phyloP scores from a whole-genome alignment of 2,329 filamentous ascomycete species.

The Ophidiomyces ophidiicola region DNA sequence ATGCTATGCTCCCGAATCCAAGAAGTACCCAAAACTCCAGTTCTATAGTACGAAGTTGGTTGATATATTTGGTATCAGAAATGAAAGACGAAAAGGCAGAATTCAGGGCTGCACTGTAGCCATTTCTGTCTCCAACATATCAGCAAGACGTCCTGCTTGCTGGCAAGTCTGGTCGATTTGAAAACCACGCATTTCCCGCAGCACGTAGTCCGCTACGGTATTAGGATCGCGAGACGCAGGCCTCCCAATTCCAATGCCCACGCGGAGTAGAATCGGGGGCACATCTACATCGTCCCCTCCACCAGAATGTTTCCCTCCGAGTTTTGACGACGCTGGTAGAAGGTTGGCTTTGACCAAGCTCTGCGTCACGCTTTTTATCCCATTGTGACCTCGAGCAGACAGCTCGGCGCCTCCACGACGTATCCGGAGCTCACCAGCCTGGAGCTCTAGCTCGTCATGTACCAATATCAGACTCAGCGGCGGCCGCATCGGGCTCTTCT shows the following conservation, averaged over 20 bases:
- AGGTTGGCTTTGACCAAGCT: slow-evolving; percentile 37
- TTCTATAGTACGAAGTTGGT: too few species aligned
- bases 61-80: too few species aligned
- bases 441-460: slow-evolving; percentile 76
- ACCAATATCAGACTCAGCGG: slow-evolving; percentile 55
- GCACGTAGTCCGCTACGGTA: slow-evolving; percentile 64
- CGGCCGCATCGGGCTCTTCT: slow-evolving; percentile 6
- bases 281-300: background rate
- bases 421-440: slow-evolving; percentile 54
- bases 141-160: slow-evolving; percentile 38
- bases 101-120: slow-evolving; percentile 5
- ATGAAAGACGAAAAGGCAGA: background rate
- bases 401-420: slow-evolving; percentile 44
- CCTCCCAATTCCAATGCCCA: slow-evolving; percentile 80
- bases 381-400: slow-evolving; percentile 62
- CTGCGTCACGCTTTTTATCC: slow-evolving; percentile 54
- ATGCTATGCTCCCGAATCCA: too few species aligned
- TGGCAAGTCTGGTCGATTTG: slow-evolving; percentile 43
- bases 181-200: slow-evolving; percentile 50
- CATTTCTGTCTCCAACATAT: slow-evolving; percentile 32
- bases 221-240: slow-evolving; percentile 54
- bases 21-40: too few species aligned
- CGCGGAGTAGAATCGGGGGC: slow-evolving; percentile 40
- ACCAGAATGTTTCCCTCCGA: background rate
- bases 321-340: slow-evolving; percentile 25